phyloP scores from a whole-genome alignment of 1,284 basidiomycete species.

The Cryptococcus maquisensis region DNA sequence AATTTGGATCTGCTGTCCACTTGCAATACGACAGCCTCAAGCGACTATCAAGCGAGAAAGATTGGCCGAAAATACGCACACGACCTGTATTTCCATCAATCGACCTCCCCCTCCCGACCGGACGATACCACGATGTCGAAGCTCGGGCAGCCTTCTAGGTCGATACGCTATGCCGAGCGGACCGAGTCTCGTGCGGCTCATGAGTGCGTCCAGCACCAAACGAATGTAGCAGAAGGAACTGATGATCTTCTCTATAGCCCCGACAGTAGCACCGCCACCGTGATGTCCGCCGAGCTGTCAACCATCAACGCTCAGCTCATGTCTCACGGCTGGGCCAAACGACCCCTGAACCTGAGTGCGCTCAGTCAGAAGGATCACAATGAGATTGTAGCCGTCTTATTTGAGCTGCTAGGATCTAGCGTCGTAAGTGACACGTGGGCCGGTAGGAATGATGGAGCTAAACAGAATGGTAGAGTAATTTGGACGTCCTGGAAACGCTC shows the following conservation, averaged over 20 bases:
- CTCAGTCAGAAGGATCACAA: constrained; percentile 60
- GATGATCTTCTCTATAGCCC: background rate
- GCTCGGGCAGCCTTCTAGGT: background rate
- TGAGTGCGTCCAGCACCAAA: background rate
- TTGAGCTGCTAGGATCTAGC: constrained; percentile 71
- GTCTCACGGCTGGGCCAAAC: constrained; percentile 68
- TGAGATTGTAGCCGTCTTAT: constrained; percentile 66
- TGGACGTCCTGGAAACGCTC: constrained; percentile 70
- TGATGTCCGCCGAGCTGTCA: constrained; percentile 23
- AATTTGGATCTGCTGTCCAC: no score
- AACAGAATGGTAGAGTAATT: constrained; percentile 58
- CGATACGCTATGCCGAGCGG: background rate
- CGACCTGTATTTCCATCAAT: no score
- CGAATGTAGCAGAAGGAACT: background rate
- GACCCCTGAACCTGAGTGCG: constrained; percentile 58
- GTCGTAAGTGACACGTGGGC: constrained; percentile 57
- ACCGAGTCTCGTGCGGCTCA: background rate
- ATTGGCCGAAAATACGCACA: no score
- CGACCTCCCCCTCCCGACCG: no score
- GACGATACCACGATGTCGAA: no score
- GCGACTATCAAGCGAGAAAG: no score
- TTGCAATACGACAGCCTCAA: no score
- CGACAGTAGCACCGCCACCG: background rate
- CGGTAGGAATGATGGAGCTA: background rate
- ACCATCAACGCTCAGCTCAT: constrained; percentile 73